Conservation (phyloP, 2,329 filamentous ascomycete species). For the Ascochyta clinopodiicola region DNA sequence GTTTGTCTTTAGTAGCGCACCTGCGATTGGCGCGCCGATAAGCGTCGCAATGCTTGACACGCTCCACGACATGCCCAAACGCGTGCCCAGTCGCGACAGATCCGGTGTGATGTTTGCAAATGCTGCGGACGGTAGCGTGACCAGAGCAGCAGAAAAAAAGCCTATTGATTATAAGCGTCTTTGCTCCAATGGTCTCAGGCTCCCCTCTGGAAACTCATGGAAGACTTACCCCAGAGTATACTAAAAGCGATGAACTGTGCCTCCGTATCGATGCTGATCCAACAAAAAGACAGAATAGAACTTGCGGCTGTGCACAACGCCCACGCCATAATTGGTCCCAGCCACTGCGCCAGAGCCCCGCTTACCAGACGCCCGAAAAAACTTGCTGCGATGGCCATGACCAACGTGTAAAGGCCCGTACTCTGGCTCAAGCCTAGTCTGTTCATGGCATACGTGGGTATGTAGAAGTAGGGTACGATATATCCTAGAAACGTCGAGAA, state of each 20-base stretch:
- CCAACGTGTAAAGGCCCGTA: slow-evolving; percentile 41
- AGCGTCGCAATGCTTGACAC: slow-evolving; percentile 45
- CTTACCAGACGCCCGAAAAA: slow-evolving; percentile 44
- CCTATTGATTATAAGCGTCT: slow-evolving; percentile 23
- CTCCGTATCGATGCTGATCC: slow-evolving; percentile 42
- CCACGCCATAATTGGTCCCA: slow-evolving; percentile 46
- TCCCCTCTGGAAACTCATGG: not conserved
- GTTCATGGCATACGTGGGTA: slow-evolving; percentile 44
- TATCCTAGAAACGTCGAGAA: slow-evolving; percentile 48
- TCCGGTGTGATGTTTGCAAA: slow-evolving; percentile 48
- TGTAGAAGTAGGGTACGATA: slow-evolving; percentile 49
- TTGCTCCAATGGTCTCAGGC: not conserved
- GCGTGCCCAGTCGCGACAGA: slow-evolving; percentile 43
- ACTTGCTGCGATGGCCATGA: slow-evolving; percentile 42
- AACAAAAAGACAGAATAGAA: slow-evolving; percentile 38
- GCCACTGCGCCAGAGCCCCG: slow-evolving; percentile 41
- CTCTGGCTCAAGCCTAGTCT: slow-evolving; percentile 38
- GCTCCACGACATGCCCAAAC: slow-evolving; percentile 48
- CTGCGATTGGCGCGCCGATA: slow-evolving; percentile 47
- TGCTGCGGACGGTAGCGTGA: slow-evolving; percentile 46
- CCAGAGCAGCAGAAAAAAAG: slow-evolving; percentile 47
- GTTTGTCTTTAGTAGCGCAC: slow-evolving; percentile 36
- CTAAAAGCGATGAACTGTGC: slow-evolving; percentile 42
- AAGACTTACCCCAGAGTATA: slow-evolving; percentile 44
- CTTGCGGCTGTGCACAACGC: slow-evolving; percentile 36